Evolutionary conservation across 306 rosid genomes (phyloP), one percentile per base, ranked within the genome.

Genomic region (Sechiopsis laciniata): DNA sequence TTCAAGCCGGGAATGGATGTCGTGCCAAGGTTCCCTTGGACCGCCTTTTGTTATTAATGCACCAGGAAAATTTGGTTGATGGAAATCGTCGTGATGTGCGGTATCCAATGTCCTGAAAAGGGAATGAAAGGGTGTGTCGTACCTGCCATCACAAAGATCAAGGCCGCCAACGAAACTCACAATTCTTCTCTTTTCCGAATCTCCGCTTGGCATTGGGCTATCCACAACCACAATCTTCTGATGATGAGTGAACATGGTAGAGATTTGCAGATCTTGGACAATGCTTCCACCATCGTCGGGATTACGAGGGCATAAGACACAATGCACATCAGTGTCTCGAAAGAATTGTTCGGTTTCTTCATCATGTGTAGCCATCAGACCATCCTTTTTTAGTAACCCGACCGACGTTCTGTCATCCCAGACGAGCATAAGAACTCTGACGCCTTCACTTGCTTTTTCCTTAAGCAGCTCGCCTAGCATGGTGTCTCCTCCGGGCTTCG

Each of bases 321-420:
- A 88, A 35, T 86, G 82, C 76, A 88, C 95, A n/a, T 86, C 88
- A 63, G 87, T 79, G 66, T 77, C 77, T 0, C 51, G n/a, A 10
- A 88, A 88, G 78, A 65, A 86, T 2, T 35, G 75, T 24, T 20
- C 87, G 0, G 91, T 88, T 77, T 88, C 95, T 85, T 88, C 84
- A 50, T 88, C 95, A 29, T 88, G 95, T 22, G 95, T 88, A 74
- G 87, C 95, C 95, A 88, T 88, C 75, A 84, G 51, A 15, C 95
- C 95, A 77, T 88, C 95, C 71, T 84, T 88, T 78, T 88, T 88
- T 74, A 88, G 82, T 78, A 86, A 66, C 71, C 78, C 72, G 58
- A 81, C 91, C 8, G 95, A 88, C 40, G 95, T 88, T 77, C 95
- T 88, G 78, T 88, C 91, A 75, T 88, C 95, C 95, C 95, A 88